Base-by-base conservation (phyloP, 345 rosid species). In the Turnera subulata region DNA sequence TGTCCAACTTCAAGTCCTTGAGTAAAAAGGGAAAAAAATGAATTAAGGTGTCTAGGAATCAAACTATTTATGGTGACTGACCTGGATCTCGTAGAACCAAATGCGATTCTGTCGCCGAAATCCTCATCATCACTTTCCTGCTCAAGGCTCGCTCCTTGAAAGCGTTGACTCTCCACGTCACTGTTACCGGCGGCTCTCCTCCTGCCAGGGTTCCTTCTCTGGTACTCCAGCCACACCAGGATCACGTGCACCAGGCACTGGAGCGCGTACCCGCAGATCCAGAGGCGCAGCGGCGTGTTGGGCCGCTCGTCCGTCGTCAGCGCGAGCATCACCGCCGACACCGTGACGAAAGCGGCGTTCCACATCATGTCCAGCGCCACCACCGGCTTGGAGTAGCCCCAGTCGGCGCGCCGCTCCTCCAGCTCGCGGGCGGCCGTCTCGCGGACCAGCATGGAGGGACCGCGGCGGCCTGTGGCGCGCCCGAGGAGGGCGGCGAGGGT, bases 341-440 rank as follows among this genome's bases (percentile, higher is more conserved):
- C 95, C 48, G 67, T 21, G 11, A 86, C 95, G 22, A 92, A 83
- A 32, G 86, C 88, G 5, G 76, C 43, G 68, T 92, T 92, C 98
- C 98, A 92, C 14, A 83, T 58, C 72, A 92, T 78, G 62, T 92
- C 97, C 25, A 90, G 70, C 8, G 89, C 88, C 20, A 92, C 95
- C 1, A 92, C 93, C 4, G 98, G 98, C 76, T 81, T 83, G 7
- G 97, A 84, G 78, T 86, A 89, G 0, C 97, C 96, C 98, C 97
- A 92, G 65, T 92, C 97, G 32, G 81, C 78, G 23, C 99, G 86
- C 46, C 99, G 78, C 68, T 85, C 91, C 63, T 89, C 97, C 20
- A 93, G 80, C 72, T 88, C 77, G 17, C 94, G 91, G 13, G 94
- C 99, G 13, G 99, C 99, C 20, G 99, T 82, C 61, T 93, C 96